Base-by-base conservation (phyloP, 1,284 basidiomycete genomes). In the Pascua sp. region DNA sequence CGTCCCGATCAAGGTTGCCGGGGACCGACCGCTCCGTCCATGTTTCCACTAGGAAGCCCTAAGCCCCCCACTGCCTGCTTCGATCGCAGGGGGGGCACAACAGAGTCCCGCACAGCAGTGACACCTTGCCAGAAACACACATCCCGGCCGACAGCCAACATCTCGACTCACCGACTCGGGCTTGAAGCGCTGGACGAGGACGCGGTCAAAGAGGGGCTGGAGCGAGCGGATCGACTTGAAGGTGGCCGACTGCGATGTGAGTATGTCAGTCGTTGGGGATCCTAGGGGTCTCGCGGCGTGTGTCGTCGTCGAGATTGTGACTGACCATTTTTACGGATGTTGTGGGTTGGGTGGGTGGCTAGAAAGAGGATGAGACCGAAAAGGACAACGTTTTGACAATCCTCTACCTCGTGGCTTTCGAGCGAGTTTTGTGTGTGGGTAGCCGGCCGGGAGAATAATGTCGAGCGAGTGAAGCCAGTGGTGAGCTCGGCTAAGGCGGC, bases 161-260 rank as follows among this genome's bases (percentile, higher is more conserved):
- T 32, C 43, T 15, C 40, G 17, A 81, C 85, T 63, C 68, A 92
- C 90, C 3, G 89, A 88, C 67, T 92, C 91, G 44, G 91, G 82
- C 82, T 97, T 97, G 86, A 95, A 95, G 63, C 94, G 85, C 81
- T 98, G 94, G 60, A 98, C 93, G 62, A 98, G 84, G 64, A 98
- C 90, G 67, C 95, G 90, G 86, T 98, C 95, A 60, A 98, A 82
- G 54, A 98, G 86, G 61, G 95, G 95, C 66, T 92, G 81, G 67
- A 98, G 79, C 54, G 93, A 83, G 81, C 86, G 91, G 85, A 98
- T 97, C 68, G 86, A 89, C 80, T 91, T 94, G 87, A 96, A 91
- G 37, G 92, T 93, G 60, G 81, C 78, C 50, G 77, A 68, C 76
- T 76, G 61, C 11, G 12, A 11, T 8, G 50, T 52, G 41, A 53